These are phyloP conservation scores for Plasmodium vivax DNA, from an alignment of 169 alveolate genomes.

Conservation along the genomic window DNA sequence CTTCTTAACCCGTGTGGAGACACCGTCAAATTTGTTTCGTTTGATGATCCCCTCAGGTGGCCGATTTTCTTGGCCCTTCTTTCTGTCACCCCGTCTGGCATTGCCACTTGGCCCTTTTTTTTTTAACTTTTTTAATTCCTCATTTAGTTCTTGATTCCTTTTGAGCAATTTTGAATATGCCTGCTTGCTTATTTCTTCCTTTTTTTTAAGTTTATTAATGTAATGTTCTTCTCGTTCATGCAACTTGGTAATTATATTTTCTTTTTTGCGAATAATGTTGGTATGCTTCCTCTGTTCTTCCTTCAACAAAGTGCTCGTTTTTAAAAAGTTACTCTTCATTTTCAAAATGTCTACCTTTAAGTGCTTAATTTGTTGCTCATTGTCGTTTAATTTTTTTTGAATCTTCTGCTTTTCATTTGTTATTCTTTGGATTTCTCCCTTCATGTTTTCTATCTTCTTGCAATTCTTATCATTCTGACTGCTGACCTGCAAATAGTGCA, in stretches of 20 bases:
- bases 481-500: slow-evolving; percentile 29
- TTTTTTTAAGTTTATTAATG: slow-evolving; percentile 49
- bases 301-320: slow-evolving; percentile 33
- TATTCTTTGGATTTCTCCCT: slow-evolving; percentile 26
- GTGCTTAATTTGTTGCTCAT: slow-evolving; percentile 55
- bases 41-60: background rate
- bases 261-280: slow-evolving; percentile 57
- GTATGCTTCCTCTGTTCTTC: slow-evolving; percentile 55
- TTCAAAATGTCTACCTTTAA: slow-evolving; percentile 47
- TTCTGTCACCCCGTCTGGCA: background rate
- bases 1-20: background rate
- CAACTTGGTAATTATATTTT: slow-evolving; percentile 31
- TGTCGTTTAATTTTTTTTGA: slow-evolving; percentile 53
- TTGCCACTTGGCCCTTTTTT: background rate
- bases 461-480: slow-evolving; percentile 41
- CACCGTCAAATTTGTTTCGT: background rate
- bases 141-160: slow-evolving; percentile 44
- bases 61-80: background rate
- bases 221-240: slow-evolving; percentile 63
- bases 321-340: slow-evolving; percentile 62
- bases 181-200: slow-evolving; percentile 61
- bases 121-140: slow-evolving; percentile 52
- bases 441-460: slow-evolving; percentile 43
- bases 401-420: slow-evolving; percentile 52
- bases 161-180: slow-evolving; percentile 63